These are phyloP conservation scores for Aspergillus asperescens DNA, from an alignment of 495 filamentous ascomycete species.

Conservation along the genomic window DNA sequence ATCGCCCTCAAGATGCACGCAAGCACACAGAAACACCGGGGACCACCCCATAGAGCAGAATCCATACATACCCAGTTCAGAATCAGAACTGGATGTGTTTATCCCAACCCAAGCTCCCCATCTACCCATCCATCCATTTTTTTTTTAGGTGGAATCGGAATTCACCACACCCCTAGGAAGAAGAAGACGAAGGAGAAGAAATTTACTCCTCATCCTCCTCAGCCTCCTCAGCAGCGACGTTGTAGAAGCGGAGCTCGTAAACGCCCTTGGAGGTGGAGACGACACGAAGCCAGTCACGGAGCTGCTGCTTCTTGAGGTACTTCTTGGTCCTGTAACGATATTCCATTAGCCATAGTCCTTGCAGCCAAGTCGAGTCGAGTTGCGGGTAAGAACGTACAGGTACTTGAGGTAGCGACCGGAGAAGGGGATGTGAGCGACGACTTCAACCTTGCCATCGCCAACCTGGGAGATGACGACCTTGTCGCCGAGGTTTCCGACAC, in stretches of 20 bases:
- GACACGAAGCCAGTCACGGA: conserved; percentile 98
- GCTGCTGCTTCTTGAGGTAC: conserved; percentile 99
- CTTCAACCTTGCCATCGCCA: conserved; percentile 95
- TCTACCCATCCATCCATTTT: conserved; percentile 3
- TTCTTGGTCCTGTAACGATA: conserved; percentile 80
- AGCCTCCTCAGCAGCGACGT: conserved; percentile 93
- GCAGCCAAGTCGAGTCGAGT: not conserved
- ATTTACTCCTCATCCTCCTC: conserved; percentile 97
- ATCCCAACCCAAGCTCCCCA: conserved; percentile 6
- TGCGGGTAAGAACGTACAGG: conserved; percentile 58
- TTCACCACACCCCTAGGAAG: not conserved
- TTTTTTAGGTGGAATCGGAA: not conserved
- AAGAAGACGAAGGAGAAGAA: too few relatives aligned
- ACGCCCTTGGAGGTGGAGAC: conserved; percentile 95
- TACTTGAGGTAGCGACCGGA: conserved; percentile 99
- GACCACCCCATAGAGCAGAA: not conserved
- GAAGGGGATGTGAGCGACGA: conserved; percentile 95
- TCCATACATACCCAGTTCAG: not conserved
- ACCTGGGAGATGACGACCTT: conserved; percentile 80
- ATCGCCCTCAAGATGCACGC: not conserved
- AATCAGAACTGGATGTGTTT: not conserved
- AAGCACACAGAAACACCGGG: not conserved
- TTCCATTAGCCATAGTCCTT: not conserved
- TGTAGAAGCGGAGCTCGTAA: conserved; percentile 99
- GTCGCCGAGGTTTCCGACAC: conserved; percentile 96